These are phyloP conservation scores for Debaryomyces psychrophilus DNA, from an alignment of 1,139 yeast genomes.

Conservation along the genomic window DNA sequence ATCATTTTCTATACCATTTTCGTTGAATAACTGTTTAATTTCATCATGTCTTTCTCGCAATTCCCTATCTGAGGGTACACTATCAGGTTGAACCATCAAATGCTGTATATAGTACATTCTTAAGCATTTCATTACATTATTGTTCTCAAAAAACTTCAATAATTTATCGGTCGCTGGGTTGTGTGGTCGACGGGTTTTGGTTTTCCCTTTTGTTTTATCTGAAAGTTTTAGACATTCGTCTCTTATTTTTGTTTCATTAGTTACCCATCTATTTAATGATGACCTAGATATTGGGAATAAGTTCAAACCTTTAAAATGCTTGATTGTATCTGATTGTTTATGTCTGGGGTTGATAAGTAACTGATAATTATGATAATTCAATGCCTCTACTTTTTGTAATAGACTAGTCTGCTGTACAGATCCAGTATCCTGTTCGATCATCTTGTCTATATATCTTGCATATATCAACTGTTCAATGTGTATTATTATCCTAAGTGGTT, in stretches of 20 bases:
- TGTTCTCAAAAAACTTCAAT: slow-evolving; percentile 12
- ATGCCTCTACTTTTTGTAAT: slow-evolving; percentile 20
- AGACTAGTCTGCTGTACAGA: slow-evolving; percentile 17
- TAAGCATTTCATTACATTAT: slow-evolving; percentile 16
- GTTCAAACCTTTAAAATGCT: slow-evolving; percentile 17
- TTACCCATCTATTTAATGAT: slow-evolving; percentile 26
- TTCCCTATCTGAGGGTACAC: slow-evolving; percentile 13
- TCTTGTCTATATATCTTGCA: slow-evolving; percentile 1
- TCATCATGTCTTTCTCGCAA: slow-evolving; percentile 18
- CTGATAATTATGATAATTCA: slow-evolving; percentile 22
- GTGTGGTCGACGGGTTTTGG: slow-evolving; percentile 15
- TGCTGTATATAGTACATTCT: slow-evolving; percentile 16
- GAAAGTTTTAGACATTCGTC: slow-evolving; percentile 10
- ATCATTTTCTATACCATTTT: not conserved
- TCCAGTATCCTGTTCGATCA: slow-evolving; percentile 1
- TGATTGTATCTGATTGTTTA: slow-evolving; percentile 25
- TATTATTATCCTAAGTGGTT: not conserved
- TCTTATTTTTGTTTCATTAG: slow-evolving; percentile 17
- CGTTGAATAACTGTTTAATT: slow-evolving; percentile 13
- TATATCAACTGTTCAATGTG: not conserved
- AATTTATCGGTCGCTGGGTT: slow-evolving; percentile 12
- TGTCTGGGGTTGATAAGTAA: slow-evolving; percentile 20
- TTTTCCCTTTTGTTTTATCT: slow-evolving; percentile 13
- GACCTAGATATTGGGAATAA: slow-evolving; percentile 24
- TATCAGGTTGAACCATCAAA: slow-evolving; percentile 13